A percentile compares a stretch with the other conserved stretches of the same genome.
Evolutionary conservation across 441 rosid species (phyloP).

Genomic region (Isatis lusitanica): DNA sequence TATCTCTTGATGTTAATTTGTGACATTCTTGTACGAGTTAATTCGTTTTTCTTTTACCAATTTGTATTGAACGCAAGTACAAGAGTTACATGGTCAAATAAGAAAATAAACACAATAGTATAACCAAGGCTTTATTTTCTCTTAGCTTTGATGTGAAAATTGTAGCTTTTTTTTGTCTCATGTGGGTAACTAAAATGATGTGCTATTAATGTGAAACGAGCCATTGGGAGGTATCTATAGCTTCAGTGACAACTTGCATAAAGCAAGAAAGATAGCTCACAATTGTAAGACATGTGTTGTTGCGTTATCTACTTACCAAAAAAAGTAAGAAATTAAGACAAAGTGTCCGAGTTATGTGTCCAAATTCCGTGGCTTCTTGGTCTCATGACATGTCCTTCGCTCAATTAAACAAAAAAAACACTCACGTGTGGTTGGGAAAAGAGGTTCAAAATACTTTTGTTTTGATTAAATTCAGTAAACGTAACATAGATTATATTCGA

Average conservation of each 20-base stretch:
- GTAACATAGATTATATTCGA: not conserved
- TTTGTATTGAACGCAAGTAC: too few relatives aligned
- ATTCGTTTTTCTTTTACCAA: not conserved
- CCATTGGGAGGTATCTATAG: not conserved
- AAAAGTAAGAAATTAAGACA: not conserved
- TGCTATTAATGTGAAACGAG: not conserved
- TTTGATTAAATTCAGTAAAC: not conserved
- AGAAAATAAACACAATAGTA: too few relatives aligned
- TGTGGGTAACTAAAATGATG: not conserved
- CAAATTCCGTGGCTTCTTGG: slow-evolving; percentile 17
- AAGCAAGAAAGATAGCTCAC: not conserved
- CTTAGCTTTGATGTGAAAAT: too few relatives aligned
- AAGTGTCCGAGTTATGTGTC: not conserved
- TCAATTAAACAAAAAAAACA: slow-evolving; percentile 2
- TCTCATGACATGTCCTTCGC: slow-evolving; percentile 10
- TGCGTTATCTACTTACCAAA: not conserved
- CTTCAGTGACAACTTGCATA: slow-evolving; percentile 13
- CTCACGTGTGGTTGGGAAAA: slow-evolving; percentile 26
- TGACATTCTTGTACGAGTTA: not conserved
- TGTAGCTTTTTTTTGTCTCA: too few relatives aligned
- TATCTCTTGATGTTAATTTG: not conserved
- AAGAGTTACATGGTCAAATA: too few relatives aligned
- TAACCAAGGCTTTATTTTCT: too few relatives aligned
- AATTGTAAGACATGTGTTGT: not conserved
- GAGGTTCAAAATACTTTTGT: not conserved